These are phyloP conservation scores for Botrytis galanthina DNA, from an alignment of 2,329 filamentous ascomycete species.

Conservation along the genomic window DNA sequence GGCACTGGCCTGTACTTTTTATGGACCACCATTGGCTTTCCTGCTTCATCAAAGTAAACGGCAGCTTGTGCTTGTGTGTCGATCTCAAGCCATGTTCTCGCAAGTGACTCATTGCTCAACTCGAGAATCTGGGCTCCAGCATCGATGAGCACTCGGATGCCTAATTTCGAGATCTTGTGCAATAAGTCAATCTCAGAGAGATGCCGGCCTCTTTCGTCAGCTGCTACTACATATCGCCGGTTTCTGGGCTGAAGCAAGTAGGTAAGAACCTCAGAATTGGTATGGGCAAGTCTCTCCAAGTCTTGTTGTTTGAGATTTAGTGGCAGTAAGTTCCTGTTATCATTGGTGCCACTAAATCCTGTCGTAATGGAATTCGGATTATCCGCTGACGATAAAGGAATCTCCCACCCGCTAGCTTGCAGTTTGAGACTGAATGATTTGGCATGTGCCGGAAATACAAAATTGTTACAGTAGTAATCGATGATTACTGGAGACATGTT, in stretches of 20 bases:
- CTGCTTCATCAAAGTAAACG: constrained; percentile 26
- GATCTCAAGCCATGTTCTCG: constrained; percentile 30
- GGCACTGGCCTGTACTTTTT: constrained; percentile 26
- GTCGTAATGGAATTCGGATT: constrained; percentile 55
- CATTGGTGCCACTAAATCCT: constrained; percentile 72
- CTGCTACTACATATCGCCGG: constrained; percentile 45
- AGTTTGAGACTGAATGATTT: constrained; percentile 64
- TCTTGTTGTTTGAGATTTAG: constrained; percentile 62
- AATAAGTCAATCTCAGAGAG: constrained; percentile 49
- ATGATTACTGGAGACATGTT: constrained; percentile 50
- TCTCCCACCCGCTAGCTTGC: constrained; percentile 65
- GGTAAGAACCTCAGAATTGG: constrained; percentile 61
- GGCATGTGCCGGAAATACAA: constrained; percentile 64
- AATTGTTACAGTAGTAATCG: constrained; percentile 60
- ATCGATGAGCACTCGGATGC: constrained; percentile 59
- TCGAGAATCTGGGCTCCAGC: constrained; percentile 64
- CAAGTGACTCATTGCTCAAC: constrained; percentile 46
- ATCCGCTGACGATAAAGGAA: constrained; percentile 47
- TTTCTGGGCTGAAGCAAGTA: constrained; percentile 56
- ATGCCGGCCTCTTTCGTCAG: constrained; percentile 44
- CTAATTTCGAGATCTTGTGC: constrained; percentile 36
- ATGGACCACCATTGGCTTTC: constrained; percentile 27
- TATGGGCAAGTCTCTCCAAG: constrained; percentile 53
- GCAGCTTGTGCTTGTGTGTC: constrained; percentile 21
- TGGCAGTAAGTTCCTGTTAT: constrained; percentile 58